Evolutionary conservation across 139 green algal species (phyloP).

Genomic region (Chlamydomonas eustigma): DNA sequence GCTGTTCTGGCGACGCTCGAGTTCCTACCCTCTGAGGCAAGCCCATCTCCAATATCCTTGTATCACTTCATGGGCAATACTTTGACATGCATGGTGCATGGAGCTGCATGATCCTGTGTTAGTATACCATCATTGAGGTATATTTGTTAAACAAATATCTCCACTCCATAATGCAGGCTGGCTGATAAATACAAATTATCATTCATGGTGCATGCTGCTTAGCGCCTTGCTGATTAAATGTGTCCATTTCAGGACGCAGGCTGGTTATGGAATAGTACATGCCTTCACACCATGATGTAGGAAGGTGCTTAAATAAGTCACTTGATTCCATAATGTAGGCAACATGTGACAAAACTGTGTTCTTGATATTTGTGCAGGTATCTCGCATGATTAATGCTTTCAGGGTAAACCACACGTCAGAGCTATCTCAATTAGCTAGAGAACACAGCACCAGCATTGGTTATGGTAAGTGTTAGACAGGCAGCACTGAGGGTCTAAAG

Average conservation of each 20-base stretch:
- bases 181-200: too few species aligned
- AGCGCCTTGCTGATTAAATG: too few species aligned
- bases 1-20: conserved; percentile 72
- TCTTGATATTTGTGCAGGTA: neutral
- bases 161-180: too few species aligned
- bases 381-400: conserved; percentile 4
- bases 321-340: neutral
- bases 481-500: too few species aligned
- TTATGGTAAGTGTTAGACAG: conserved; percentile 9
- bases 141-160: too few species aligned
- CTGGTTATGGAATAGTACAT: too few species aligned
- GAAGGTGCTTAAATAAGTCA: neutral
- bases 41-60: neutral
- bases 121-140: too few species aligned
- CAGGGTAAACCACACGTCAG: neutral
- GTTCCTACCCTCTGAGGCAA: conserved; percentile 5
- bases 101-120: too few species aligned
- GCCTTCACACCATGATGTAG: too few species aligned
- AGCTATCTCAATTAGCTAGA: neutral
- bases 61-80: neutral
- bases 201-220: too few species aligned
- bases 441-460: neutral
- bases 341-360: neutral
- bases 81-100: neutral
- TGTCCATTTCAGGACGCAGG: too few species aligned